Evolutionary conservation across 1,284 basidiomycete species (phyloP).

Genomic region (Ceratobasidium sp.): DNA sequence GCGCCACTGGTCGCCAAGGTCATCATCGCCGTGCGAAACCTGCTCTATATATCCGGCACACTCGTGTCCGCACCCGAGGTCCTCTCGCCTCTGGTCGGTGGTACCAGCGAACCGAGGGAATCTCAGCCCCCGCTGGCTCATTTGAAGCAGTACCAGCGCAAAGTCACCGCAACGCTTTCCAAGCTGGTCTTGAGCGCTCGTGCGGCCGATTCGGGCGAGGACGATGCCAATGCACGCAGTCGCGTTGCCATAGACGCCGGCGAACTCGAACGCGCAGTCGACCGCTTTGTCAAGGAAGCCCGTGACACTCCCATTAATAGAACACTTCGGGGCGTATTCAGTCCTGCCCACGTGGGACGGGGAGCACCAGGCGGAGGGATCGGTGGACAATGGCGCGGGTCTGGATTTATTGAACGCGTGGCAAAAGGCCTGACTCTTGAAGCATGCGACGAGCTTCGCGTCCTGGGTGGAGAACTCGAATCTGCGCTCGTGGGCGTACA

Average conservation of each 20-base stretch:
- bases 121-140: conserved; percentile 13
- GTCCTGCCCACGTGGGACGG: conserved; percentile 66
- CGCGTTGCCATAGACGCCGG: conserved; percentile 77
- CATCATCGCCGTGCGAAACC: conserved; percentile 65
- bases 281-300: conserved; percentile 75
- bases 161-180: conserved; percentile 54
- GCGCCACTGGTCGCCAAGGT: conserved; percentile 61
- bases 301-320: conserved; percentile 56
- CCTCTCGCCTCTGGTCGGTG: conserved; percentile 16
- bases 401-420: conserved; percentile 64
- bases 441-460: conserved; percentile 10
- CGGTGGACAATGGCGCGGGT: conserved; percentile 54
- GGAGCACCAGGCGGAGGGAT: conserved; percentile 59
- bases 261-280: conserved; percentile 75
- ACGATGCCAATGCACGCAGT: conserved; percentile 61
- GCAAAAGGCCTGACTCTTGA: conserved; percentile 55
- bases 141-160: conserved; percentile 50
- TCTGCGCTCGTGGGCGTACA: conserved; percentile 19
- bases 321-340: conserved; percentile 61
- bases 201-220: conserved; percentile 48
- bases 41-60: conserved; percentile 48
- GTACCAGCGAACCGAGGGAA: neutral
- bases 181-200: conserved; percentile 55
- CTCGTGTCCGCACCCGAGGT: conserved; percentile 32
- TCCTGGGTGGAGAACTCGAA: conserved; percentile 28